Evolutionary conservation across 257 asterid species (phyloP), one percentile per base, ranked within the genome.

Genomic region (Prunella vulgaris): DNA sequence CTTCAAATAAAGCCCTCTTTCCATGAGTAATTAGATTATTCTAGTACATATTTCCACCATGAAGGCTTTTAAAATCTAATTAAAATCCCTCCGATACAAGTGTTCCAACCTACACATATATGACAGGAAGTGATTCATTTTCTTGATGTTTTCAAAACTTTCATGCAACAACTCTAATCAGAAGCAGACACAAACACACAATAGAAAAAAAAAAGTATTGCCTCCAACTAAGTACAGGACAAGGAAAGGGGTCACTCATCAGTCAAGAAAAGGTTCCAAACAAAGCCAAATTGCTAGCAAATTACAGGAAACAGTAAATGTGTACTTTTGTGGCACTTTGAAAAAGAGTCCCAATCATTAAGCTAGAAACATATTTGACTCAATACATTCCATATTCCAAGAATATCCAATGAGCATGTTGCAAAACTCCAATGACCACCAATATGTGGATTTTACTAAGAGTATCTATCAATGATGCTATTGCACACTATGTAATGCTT

Each of bases 401-500:
- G 49, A 32, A 32, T 42, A 62, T 20, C 17, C 32, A 20, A 21
- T 38, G 24, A n/a, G 53, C 64, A 68, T 8, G 54, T 37, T 15
- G 27, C 10, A 22, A 14, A 56, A 68, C 52, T 62, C 60, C 44
- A 22, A 42, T 38, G 27, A 38, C 48, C 57, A 8, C 37, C 32
- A 53, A 38, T 37, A 63, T 28, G 24, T 5, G 10, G 37, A 49
- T 37, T 24, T 66, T 35, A 52, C 71, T 20, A 46, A 15, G 32
- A 28, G 21, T 54, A 4, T 49, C 21, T 3, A 28, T 2, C 48
- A 63, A 64, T 7, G 56, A 10, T 46, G 49, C 57, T 20, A 22
- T 15, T 56, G 49, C 22, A 67, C 67, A 73, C 17, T 10, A 14
- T 10, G 33, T 9, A 68, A 35, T 56, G 73, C 58, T 44, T 77